phyloP scores from a whole-genome alignment of 345 rosid species.

The Eucalyptus cloeziana region DNA sequence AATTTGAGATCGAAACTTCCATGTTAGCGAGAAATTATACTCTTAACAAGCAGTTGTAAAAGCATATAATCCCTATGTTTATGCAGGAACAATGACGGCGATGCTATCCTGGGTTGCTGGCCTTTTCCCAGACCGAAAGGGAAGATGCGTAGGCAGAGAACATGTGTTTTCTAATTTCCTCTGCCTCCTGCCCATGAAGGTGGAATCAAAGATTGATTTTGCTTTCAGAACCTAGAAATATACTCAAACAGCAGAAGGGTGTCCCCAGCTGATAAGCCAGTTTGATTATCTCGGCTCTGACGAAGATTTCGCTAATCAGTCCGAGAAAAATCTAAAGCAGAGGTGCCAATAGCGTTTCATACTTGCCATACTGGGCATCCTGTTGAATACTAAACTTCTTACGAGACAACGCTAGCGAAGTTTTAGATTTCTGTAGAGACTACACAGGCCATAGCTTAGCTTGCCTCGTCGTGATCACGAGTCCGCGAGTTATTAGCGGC shows the following conservation, averaged over 20 bases:
- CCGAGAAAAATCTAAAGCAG: neutral
- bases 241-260: neutral
- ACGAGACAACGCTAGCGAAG: neutral
- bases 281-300: neutral
- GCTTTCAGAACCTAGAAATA: neutral
- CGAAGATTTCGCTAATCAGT: neutral
- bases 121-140: conserved; percentile 4
- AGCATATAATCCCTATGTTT: neutral
- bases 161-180: conserved; percentile 1
- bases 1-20: neutral
- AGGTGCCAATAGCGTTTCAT: neutral
- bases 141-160: neutral
- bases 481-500: neutral
- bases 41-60: neutral
- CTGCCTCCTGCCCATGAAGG: neutral
- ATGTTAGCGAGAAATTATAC: neutral
- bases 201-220: neutral
- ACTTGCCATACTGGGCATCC: neutral
- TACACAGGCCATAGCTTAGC: neutral
- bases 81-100: neutral
- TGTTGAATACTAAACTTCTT: neutral
- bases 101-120: conserved; percentile 13
- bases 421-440: neutral
- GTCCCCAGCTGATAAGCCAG: neutral
- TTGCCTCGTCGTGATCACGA: neutral